Evolutionary conservation across 768 basidiomycete species (phyloP), one percentile per base, ranked within the genome.

Genomic region (Tremella yokohamensis): DNA sequence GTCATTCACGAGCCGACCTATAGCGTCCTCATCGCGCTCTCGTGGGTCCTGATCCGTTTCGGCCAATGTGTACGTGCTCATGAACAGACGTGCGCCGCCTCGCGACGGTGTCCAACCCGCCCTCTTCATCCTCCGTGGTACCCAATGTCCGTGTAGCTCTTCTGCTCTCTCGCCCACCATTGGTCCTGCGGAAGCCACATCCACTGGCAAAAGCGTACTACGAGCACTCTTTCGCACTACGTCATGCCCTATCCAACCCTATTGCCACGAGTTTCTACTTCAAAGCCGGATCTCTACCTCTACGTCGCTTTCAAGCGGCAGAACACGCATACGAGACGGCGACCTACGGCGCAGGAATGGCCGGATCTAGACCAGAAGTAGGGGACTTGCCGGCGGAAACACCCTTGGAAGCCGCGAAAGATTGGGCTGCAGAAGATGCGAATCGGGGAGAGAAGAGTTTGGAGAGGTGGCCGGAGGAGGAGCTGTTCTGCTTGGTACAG

Each of bases 241-340:
- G 85, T 68, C 86, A 89, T 64, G 87, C 91, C 2, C 79, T 97
- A 49, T 87, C 87, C 73, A 89, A 90, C 65, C 92, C 92, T 0
- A 86, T 90, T 74, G 89, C 92, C 16, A 81, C 84, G 57, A 86
- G 91, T 48, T 90, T 94, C 78, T 97, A 93, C 79, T 94, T 94
- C 82, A 91, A 91, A 78, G 85, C 85, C 50, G 92, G 92, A 8
- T 88, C 91, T 0, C 80, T 89, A 15, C 82, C 92, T 26, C 87
- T 92, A 74, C 84, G 85, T 13, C 83, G 87, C 39, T 94, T 90
- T 77, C 84, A 81, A 49, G 76, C 84, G 50, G 87, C 91, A 71
- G 87, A 92, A 69, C 82, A 83, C 47, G 79, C 81, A 58, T 83
- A 88, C 50, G 90, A 92, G 68, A 78, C 80, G 39, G 79, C 81